A percentile compares a stretch with the other conserved stretches of the same genome.
phyloP scores from a whole-genome alignment of 331 rosid species.

The Telfairia occidentalis region DNA sequence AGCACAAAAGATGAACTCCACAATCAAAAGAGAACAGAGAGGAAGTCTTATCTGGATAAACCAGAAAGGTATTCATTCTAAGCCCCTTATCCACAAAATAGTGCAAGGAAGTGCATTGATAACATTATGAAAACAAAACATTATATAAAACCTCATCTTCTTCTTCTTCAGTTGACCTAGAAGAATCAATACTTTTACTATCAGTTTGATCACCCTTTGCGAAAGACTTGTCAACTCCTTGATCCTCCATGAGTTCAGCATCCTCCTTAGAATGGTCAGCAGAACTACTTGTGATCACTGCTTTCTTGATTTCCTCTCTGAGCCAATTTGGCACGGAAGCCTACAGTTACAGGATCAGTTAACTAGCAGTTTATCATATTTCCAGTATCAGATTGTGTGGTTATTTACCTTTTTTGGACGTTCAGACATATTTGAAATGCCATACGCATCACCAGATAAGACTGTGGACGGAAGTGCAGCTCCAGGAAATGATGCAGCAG shows the following conservation, averaged over 20 bases:
- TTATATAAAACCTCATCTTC: constrained; percentile 69
- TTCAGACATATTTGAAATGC: constrained; percentile 59
- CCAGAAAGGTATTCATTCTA: background rate
- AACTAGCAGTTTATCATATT: background rate
- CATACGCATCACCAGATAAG: constrained; percentile 72
- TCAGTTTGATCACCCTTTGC: constrained; percentile 55
- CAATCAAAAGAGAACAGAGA: background rate
- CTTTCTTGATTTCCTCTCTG: constrained; percentile 87
- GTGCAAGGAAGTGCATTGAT: background rate
- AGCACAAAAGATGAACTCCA: background rate
- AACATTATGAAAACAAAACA: constrained; percentile 1
- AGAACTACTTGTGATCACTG: constrained; percentile 59
- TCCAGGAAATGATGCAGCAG: constrained; percentile 55
- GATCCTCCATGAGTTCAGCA: constrained; percentile 31
- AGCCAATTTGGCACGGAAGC: constrained; percentile 97
- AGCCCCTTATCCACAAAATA: background rate
- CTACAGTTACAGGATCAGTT: constrained; percentile 28
- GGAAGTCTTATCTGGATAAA: background rate
- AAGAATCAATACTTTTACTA: constrained; percentile 65
- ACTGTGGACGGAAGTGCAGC: constrained; percentile 42
- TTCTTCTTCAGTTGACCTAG: constrained; percentile 79
- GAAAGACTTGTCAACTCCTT: constrained; percentile 39
- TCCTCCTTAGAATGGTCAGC: constrained; percentile 62
- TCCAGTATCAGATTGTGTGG: constrained; percentile 14
- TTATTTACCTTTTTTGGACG: constrained; percentile 83